phyloP scores from a whole-genome alignment of 352 stramenopile species.

The Globisporangium cederbergense region DNA sequence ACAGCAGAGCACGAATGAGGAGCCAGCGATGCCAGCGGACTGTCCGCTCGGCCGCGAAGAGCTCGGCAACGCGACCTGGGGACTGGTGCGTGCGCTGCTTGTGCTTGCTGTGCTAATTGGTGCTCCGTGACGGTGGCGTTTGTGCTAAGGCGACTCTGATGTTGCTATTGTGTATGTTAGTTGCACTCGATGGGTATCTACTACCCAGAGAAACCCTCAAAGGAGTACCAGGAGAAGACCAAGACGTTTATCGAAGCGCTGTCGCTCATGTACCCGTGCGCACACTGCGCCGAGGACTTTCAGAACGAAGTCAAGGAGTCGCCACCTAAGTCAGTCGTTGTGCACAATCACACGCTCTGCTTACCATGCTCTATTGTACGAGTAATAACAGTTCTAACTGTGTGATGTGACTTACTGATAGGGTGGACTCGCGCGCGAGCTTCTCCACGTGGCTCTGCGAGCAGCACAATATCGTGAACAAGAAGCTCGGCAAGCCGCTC shows the following conservation, averaged over 20 bases:
- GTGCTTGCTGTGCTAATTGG: neutral
- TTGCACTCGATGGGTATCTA: slow-evolving; percentile 94
- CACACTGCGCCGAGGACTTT: slow-evolving; percentile 95
- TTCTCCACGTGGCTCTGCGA: slow-evolving; percentile 96
- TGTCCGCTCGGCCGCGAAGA: slow-evolving; percentile 87
- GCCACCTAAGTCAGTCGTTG: slow-evolving; percentile 75
- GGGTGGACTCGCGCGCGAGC: slow-evolving; percentile 88
- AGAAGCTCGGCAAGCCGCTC: slow-evolving; percentile 93
- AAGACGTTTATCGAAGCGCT: slow-evolving; percentile 90
- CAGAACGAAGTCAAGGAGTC: slow-evolving; percentile 90
- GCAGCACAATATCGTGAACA: slow-evolving; percentile 97
- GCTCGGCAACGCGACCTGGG: slow-evolving; percentile 85
- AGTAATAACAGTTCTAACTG: neutral
- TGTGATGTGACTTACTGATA: slow-evolving; percentile 16
- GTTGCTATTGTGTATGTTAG: slow-evolving; percentile 27
- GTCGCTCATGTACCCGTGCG: slow-evolving; percentile 90
- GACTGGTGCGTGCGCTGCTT: slow-evolving; percentile 46
- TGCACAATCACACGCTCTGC: neutral
- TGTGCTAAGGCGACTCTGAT: neutral
- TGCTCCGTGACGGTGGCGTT: neutral
- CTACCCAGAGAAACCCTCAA: slow-evolving; percentile 94
- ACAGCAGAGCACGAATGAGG: slow-evolving; percentile 16
- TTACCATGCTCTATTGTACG: neutral
- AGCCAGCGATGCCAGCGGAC: slow-evolving; percentile 31
- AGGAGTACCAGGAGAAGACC: slow-evolving; percentile 88